phyloP scores from a whole-genome alignment of 1,139 yeast species.

The Magnusiomyces tetraspermus region DNA sequence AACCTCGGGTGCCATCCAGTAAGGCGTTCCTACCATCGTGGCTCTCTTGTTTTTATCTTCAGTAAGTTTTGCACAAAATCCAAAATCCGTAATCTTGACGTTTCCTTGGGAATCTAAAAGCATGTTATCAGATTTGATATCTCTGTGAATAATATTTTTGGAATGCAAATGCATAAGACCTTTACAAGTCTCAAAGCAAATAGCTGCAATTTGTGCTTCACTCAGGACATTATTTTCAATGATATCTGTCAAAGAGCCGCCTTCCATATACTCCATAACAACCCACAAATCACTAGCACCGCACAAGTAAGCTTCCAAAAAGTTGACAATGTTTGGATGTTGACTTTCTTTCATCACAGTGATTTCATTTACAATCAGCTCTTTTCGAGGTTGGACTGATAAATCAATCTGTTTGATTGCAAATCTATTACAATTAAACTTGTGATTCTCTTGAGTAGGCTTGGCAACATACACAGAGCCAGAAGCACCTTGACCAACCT shows the following conservation, averaged over 20 bases:
- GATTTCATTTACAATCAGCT: conserved; percentile 85
- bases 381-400: conserved; percentile 91
- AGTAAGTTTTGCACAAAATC: conserved; percentile 93
- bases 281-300: conserved; percentile 63
- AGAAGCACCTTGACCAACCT: conserved; percentile 99
- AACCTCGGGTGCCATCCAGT: conserved; percentile 99
- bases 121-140: conserved; percentile 91
- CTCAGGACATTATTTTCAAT: conserved; percentile 62
- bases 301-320: conserved; percentile 71
- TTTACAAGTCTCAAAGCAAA: conserved; percentile 82
- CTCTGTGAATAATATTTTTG: conserved; percentile 90
- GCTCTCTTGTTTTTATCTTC: conserved; percentile 90
- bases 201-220: conserved; percentile 86
- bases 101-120: conserved; percentile 76
- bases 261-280: conserved; percentile 93
- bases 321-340: conserved; percentile 88
- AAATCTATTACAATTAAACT: conserved; percentile 28
- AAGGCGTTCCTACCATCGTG: conserved; percentile 98
- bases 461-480: conserved; percentile 92
- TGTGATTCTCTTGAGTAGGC: conserved; percentile 39
- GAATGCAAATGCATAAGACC: conserved; percentile 87
- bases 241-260: conserved; percentile 81
- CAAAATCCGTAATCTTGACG: conserved; percentile 94
- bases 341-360: conserved; percentile 87
- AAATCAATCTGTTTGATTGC: conserved; percentile 95